Evolutionary conservation across 78 protist genomes (phyloP).

Genomic region (Neovahlkampfia damariscottae): DNA sequence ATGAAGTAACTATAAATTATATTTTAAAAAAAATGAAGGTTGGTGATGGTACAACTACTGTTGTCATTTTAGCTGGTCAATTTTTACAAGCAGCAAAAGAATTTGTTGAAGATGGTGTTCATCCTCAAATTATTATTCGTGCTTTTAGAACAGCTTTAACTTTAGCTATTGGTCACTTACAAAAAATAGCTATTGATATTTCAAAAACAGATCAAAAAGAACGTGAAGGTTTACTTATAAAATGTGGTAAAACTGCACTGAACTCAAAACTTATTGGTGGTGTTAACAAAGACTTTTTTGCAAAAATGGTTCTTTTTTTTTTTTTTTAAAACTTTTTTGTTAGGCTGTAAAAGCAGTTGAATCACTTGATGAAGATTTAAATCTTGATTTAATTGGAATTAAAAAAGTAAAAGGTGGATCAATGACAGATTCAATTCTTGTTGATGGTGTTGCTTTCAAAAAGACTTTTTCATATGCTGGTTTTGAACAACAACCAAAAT

Average conservation of each 20-base stretch:
- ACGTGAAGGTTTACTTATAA: conserved; percentile 58
- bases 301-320: too few relatives aligned
- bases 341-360: conserved; percentile 93
- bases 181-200: neutral
- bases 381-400: conserved; percentile 89
- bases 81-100: conserved; percentile 86
- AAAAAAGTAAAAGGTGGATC: conserved; percentile 91
- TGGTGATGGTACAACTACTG: conserved; percentile 99
- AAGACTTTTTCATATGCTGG: conserved; percentile 99
- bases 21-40: conserved; percentile 31
- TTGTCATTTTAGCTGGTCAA: conserved; percentile 94
- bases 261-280: conserved; percentile 87
- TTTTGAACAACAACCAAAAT: conserved; percentile 98
- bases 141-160: conserved; percentile 13
- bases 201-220: neutral
- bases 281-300: conserved; percentile 75
- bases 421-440: conserved; percentile 77
- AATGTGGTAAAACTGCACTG: conserved; percentile 92
- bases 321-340: too few relatives aligned
- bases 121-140: conserved; percentile 88
- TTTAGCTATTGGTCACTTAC: neutral
- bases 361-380: conserved; percentile 51
- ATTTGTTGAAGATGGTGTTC: conserved; percentile 94
- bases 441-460: conserved; percentile 99
- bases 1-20: too few relatives aligned